Evolutionary conservation across 1,139 yeast genomes (phyloP).

Genomic region (Candida albicans): DNA sequence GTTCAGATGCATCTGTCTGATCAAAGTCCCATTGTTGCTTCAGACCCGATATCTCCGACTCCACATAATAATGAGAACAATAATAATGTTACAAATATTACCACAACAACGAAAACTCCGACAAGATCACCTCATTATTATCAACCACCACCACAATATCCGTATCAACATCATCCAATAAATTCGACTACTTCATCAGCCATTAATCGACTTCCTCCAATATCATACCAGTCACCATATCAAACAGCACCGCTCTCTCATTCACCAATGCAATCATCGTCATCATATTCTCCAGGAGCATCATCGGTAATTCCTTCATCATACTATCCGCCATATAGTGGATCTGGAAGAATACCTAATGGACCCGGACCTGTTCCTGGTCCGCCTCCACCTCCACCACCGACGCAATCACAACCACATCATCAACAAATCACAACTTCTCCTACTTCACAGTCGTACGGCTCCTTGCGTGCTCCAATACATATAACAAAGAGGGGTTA

Average conservation of each 20-base stretch:
- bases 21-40: neutral
- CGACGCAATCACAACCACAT: slow-evolving; percentile 7
- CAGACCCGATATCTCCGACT: slow-evolving; percentile 2
- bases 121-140: slow-evolving; percentile 3
- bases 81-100: slow-evolving; percentile 6
- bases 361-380: slow-evolving; percentile 51
- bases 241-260: slow-evolving; percentile 10
- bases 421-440: slow-evolving; percentile 3
- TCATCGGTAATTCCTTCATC: slow-evolving; percentile 14
- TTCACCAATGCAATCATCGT: slow-evolving; percentile 9
- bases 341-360: slow-evolving; percentile 41
- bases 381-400: slow-evolving; percentile 32
- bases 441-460: too few species aligned
- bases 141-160: slow-evolving; percentile 6
- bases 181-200: slow-evolving; percentile 2
- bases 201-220: slow-evolving; percentile 9
- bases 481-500: neutral
- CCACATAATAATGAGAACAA: slow-evolving; percentile 6
- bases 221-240: slow-evolving; percentile 10
- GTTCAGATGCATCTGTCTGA: neutral
- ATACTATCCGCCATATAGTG: slow-evolving; percentile 40
- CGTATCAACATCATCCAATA: neutral
- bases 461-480: too few species aligned
- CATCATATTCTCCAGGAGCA: neutral
- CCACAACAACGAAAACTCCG: slow-evolving; percentile 2